Evolutionary conservation across 1,284 basidiomycete species (phyloP), one percentile per base, ranked within the genome.

Genomic region (Bothia castanella): DNA sequence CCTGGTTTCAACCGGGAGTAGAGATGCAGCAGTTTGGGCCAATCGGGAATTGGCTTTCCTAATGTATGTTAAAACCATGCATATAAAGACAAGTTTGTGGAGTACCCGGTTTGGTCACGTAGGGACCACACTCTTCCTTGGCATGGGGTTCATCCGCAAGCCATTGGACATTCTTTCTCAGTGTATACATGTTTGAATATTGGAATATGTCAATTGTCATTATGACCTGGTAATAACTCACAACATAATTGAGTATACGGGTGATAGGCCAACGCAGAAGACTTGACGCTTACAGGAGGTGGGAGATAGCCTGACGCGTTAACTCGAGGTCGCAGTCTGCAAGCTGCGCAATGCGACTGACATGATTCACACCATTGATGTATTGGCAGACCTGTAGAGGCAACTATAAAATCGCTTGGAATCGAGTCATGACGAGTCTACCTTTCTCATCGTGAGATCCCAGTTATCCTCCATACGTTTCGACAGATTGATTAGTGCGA

Each of bases 161-260:
- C 78, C 85, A 90, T 59, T 92, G 85, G 21, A 96, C 84, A 55
- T 83, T 85, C 55, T 89, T 89, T 42, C 87, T 83, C 31, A 96
- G 75, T 0, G 90, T 91, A 67, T 99, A 99, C 83, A 97, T 92
- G 69, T 98, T 98, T n/a, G 90, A 91, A 69, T 89, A 97, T 68
- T 97, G 94, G 68, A 99, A 99, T 45, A 97, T 90, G 71, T 99
- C 95, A 48, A 94, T 86, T 60, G 87, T 88, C 84, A 97, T 93
- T 62, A 97, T 85, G 47, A 96, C 94, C 72, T 96, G 92, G 66
- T 98, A 97, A 65, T 92, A 97, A 40, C 92, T 92, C 55, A 12
- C 19, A 45, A 27, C 14, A 21, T 30, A 21, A 43, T 45, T 62
- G 34, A 55, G 46, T 23, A 40, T 36, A 21, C 19, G 35, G 37